Conservation (phyloP, 2,329 filamentous ascomycete genomes). For the Emergomyces pasteurianus region DNA sequence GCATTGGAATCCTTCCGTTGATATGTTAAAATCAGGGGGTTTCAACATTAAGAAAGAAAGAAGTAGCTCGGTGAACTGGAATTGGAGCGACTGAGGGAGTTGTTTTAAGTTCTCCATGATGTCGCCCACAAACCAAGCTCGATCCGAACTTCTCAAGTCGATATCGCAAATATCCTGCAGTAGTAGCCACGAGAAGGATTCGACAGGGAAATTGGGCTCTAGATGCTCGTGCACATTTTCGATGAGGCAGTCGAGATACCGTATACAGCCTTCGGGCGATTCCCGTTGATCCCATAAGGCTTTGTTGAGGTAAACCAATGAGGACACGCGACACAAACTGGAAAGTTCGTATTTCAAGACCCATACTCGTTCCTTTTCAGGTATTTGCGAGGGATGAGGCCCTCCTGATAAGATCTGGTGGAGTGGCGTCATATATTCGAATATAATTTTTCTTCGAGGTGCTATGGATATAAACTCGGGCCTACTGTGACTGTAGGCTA, state of each 20-base stretch:
- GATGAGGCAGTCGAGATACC: conserved; percentile 22
- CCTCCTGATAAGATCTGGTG: conserved; percentile 31
- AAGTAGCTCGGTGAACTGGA: conserved; percentile 29
- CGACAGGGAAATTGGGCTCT: conserved; percentile 24
- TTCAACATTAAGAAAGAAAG: conserved; percentile 26
- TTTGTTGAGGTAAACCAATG: conserved; percentile 28
- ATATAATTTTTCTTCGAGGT: conserved; percentile 20
- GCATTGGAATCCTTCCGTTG: conserved; percentile 22
- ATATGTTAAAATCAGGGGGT: conserved; percentile 18
- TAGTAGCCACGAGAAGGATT: conserved; percentile 30
- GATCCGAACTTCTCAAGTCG: conserved; percentile 25
- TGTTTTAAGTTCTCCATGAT: conserved; percentile 24
- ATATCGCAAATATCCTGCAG: conserved; percentile 25
- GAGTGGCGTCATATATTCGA: conserved; percentile 27
- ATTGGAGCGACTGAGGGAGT: conserved; percentile 26
- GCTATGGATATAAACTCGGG: conserved; percentile 17
- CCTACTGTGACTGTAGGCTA: conserved; percentile 22
- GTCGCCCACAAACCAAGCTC: conserved; percentile 27
- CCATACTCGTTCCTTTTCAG: conserved; percentile 24
- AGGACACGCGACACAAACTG: conserved; percentile 25
- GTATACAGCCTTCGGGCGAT: conserved; percentile 19
- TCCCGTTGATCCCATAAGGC: conserved; percentile 25
- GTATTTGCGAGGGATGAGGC: conserved; percentile 27
- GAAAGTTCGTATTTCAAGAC: conserved; percentile 23
- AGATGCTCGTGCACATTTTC: conserved; percentile 19